A percentile compares a stretch with the other conserved stretches of the same genome.
Evolutionary conservation across 768 basidiomycete species (phyloP).

Genomic region (Coprinopsis cinerea): DNA sequence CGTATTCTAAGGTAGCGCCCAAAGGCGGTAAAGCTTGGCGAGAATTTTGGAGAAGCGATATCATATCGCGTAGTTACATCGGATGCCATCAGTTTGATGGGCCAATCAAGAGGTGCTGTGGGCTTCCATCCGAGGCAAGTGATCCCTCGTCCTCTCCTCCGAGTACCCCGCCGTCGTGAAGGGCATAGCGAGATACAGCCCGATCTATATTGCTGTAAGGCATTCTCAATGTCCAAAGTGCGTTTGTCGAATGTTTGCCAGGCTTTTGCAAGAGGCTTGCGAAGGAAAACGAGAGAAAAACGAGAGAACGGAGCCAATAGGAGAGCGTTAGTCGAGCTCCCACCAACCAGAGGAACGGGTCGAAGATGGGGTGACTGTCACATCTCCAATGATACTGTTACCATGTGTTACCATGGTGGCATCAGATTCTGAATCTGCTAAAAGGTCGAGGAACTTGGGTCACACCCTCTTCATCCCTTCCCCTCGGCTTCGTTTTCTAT

Average conservation of each 20-base stretch:
- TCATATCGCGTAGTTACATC: too few species aligned
- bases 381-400: constrained; percentile 18
- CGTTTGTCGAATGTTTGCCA: too few species aligned
- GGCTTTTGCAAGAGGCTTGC: too few species aligned
- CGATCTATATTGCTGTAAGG: too few species aligned
- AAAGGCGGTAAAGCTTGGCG: too few species aligned
- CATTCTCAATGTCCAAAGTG: too few species aligned
- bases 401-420: constrained; percentile 35
- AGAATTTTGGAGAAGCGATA: too few species aligned
- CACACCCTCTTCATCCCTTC: constrained; percentile 14
- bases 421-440: constrained; percentile 18
- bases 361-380: not conserved
- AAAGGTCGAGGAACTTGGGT: constrained; percentile 12
- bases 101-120: not conserved
- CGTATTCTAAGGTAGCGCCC: too few species aligned
- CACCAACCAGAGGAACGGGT: constrained; percentile 12
- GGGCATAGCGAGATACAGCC: too few species aligned
- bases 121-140: not conserved
- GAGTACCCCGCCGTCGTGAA: too few species aligned
- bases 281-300: not conserved
- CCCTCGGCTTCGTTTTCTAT: constrained; percentile 27
- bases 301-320: not conserved
- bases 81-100: not conserved
- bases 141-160: too few species aligned
- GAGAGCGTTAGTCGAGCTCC: not conserved